Evolutionary conservation across 306 rosid genomes (phyloP), one percentile per base, ranked within the genome.

Genomic region (Cucurbita ficifolia): DNA sequence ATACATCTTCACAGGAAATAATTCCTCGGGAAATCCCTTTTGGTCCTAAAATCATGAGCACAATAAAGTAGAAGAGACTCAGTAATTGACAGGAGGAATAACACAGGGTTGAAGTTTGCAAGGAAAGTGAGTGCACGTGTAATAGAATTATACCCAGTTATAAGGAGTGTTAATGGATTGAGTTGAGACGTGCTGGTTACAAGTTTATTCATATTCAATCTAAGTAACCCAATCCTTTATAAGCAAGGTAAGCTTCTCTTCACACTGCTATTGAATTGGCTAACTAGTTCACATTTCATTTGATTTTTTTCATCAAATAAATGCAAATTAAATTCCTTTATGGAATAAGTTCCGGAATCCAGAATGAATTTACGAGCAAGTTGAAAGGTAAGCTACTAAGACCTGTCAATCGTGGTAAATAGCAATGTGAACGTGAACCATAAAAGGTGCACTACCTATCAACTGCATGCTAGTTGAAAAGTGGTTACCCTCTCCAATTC

Each of bases 1-100:
- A 77, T 94, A 91, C 86, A 91, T 94, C 88, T 91, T 94, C 79
- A 94, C 99, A 6, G 95, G 86, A 68, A 91, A 94, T 74, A 94
- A 77, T 72, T 35, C 97, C 49, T 81, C 68, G 0, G 96, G 99
- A 80, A 88, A 83, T 76, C 97, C 97, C 82, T 36, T 84, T 80
- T 94, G 99, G 81, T 94, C 97, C 99, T 94, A 91, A 60, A 77
- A 61, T 5, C 56, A 68, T 13, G 0, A 45, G 33, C 33, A 7
- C 19, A 1, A 68, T 14, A 19, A 67, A 21, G 6, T 4, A 46
- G 18, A 49, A 49, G 8, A 22, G 7, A 19, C 8, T 29, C 12
- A 10, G n/a, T 52, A n/a, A 51, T 8, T 11, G 33, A 50, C 5
- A 43, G 72, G 52, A 65, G 52, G 52, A 65, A 43, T 64, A 18